These are phyloP conservation scores for Nicotiana obtusifolia DNA, from an alignment of 257 asterid species.

Conservation along the genomic window DNA sequence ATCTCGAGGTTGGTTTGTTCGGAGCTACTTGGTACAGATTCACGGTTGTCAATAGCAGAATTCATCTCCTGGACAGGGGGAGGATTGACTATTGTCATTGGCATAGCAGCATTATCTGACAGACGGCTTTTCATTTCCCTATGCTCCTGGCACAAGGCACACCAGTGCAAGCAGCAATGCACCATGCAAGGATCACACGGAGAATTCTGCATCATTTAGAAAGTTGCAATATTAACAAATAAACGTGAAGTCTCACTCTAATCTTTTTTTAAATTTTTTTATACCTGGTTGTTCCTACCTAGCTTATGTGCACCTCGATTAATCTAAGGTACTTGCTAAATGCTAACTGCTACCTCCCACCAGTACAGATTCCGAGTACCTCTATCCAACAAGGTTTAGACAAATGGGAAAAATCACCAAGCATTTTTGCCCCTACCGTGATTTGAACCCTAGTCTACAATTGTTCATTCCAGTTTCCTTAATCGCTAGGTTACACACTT, in stretches of 20 bases:
- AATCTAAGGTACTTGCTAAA: neutral
- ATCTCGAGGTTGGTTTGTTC: slow-evolving; percentile 10
- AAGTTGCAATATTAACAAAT: neutral
- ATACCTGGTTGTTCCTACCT: neutral
- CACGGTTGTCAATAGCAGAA: neutral
- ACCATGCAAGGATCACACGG: slow-evolving; percentile 20
- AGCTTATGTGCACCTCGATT: neutral
- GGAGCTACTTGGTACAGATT: neutral
- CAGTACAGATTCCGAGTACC: neutral
- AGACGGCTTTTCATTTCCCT: slow-evolving; percentile 17
- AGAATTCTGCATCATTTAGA: slow-evolving; percentile 8
- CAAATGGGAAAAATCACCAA: neutral
- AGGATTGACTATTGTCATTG: slow-evolving; percentile 18
- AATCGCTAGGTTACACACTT: neutral
- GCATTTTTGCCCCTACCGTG: neutral
- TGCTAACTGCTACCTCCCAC: neutral
- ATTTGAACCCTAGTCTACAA: neutral
- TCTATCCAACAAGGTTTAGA: neutral
- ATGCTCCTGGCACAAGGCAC: slow-evolving; percentile 24
- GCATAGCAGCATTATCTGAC: neutral
- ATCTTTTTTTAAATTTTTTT: neutral
- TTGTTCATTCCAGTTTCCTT: slow-evolving; percentile 39
- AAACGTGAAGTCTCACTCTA: neutral
- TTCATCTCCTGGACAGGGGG: slow-evolving; percentile 23
- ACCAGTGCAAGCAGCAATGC: slow-evolving; percentile 23